Evolutionary conservation across 139 green algal species (phyloP).

Genomic region (Closterium sp.): DNA sequence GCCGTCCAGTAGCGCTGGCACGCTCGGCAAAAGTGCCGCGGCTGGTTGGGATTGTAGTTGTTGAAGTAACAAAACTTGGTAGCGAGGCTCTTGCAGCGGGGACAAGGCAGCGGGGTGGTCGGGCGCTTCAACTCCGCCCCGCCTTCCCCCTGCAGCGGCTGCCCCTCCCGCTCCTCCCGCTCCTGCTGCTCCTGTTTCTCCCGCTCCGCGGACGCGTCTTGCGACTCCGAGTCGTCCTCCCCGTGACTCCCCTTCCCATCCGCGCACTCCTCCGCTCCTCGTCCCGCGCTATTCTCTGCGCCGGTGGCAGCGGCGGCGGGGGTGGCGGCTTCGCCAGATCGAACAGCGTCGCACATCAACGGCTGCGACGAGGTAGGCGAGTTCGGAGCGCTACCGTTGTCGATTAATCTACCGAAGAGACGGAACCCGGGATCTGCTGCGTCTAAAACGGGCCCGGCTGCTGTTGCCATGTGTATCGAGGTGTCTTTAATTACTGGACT

Average conservation of each 20-base stretch:
- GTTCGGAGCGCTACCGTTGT: background rate
- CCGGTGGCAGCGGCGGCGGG: background rate
- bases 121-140: constrained; percentile 39
- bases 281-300: background rate
- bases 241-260: background rate
- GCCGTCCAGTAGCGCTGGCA: constrained; percentile 85
- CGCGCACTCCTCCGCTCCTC: background rate
- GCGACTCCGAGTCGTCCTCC: background rate
- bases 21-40: constrained; percentile 83
- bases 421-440: background rate
- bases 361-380: background rate
- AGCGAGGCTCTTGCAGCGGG: constrained; percentile 73
- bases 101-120: constrained; percentile 62
- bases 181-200: background rate
- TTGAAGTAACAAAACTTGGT: constrained; percentile 99
- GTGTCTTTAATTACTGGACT: background rate
- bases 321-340: no score
- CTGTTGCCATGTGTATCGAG: background rate
- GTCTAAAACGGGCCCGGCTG: background rate
- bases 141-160: constrained; percentile 27
- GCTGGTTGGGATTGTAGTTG: constrained; percentile 96
- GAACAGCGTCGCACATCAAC: background rate
- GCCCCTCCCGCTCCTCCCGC: background rate
- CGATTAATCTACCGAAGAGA: background rate
- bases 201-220: background rate